Conservation (phyloP, 2,329 filamentous ascomycete genomes). For the Fusarium sp. region DNA sequence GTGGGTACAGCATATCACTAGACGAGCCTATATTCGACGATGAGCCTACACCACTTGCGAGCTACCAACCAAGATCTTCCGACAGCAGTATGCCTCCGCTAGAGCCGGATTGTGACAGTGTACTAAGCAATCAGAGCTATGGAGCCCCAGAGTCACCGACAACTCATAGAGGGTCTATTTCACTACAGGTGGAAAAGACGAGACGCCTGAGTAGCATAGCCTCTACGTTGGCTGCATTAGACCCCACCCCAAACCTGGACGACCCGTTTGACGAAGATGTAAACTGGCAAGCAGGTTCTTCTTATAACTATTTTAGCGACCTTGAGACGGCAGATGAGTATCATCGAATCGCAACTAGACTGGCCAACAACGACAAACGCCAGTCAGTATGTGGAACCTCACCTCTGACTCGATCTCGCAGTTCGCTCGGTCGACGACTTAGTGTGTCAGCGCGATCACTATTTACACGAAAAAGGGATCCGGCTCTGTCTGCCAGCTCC, state of each 20-base stretch:
- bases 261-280: constrained; percentile 29
- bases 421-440: constrained; percentile 40
- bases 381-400: constrained; percentile 31
- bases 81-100: constrained; percentile 40
- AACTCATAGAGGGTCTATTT: constrained; percentile 17
- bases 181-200: constrained; percentile 30
- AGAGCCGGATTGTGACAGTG: constrained; percentile 43
- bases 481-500: constrained; percentile 26
- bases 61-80: constrained; percentile 34
- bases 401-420: constrained; percentile 25
- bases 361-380: constrained; percentile 46
- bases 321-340: constrained; percentile 50
- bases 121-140: constrained; percentile 41
- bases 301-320: constrained; percentile 48
- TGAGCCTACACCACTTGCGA: constrained; percentile 21
- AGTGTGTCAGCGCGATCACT: constrained; percentile 44
- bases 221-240: constrained; percentile 9
- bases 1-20: constrained; percentile 37
- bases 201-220: constrained; percentile 27
- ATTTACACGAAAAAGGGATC: constrained; percentile 45
- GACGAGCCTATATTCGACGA: constrained; percentile 41
- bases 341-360: constrained; percentile 49
- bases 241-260: constrained; percentile 10
- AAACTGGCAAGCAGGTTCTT: constrained; percentile 29
- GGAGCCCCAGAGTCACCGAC: constrained; percentile 33